phyloP scores from a whole-genome alignment of 192 early-diverging fungal species.

The Coemansia furcata region DNA sequence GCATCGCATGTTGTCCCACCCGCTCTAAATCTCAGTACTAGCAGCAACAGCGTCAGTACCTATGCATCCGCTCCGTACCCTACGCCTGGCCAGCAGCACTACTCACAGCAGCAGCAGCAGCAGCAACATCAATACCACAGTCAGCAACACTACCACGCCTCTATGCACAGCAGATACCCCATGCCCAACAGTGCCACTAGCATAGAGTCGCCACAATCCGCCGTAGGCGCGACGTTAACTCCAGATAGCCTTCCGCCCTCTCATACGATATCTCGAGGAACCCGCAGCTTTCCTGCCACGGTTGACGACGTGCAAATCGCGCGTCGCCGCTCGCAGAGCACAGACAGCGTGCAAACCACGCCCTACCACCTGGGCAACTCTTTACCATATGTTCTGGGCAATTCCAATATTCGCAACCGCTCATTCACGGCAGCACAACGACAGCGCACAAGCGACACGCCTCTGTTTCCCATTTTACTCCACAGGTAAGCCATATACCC shows the following conservation, averaged over 20 bases:
- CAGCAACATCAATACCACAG: slow-evolving; percentile 11
- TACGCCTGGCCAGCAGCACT: slow-evolving; percentile 10
- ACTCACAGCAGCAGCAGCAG: slow-evolving; percentile 11
- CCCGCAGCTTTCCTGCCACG: slow-evolving; percentile 43
- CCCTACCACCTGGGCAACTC: slow-evolving; percentile 14
- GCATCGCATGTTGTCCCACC: slow-evolving; percentile 29
- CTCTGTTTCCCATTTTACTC: slow-evolving; percentile 49
- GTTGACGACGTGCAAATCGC: slow-evolving; percentile 34
- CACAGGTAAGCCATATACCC: slow-evolving; percentile 13
- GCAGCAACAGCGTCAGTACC: not conserved
- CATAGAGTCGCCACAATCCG: slow-evolving; percentile 11
- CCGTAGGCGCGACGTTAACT: slow-evolving; percentile 16
- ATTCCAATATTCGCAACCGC: slow-evolving; percentile 51
- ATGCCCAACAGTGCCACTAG: slow-evolving; percentile 7
- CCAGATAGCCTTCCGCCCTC: slow-evolving; percentile 30
- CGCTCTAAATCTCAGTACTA: slow-evolving; percentile 12
- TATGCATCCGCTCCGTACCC: slow-evolving; percentile 9
- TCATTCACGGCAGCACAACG: slow-evolving; percentile 39
- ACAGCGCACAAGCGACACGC: slow-evolving; percentile 52
- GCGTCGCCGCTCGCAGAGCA: slow-evolving; percentile 49
- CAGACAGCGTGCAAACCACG: slow-evolving; percentile 24
- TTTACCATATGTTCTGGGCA: slow-evolving; percentile 40
- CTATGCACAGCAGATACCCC: slow-evolving; percentile 15
- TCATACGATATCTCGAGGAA: slow-evolving; percentile 16
- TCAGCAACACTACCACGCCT: slow-evolving; percentile 13